Base-by-base conservation (phyloP, 768 basidiomycete species). In the Trichaptum fuscoviolaceum region DNA sequence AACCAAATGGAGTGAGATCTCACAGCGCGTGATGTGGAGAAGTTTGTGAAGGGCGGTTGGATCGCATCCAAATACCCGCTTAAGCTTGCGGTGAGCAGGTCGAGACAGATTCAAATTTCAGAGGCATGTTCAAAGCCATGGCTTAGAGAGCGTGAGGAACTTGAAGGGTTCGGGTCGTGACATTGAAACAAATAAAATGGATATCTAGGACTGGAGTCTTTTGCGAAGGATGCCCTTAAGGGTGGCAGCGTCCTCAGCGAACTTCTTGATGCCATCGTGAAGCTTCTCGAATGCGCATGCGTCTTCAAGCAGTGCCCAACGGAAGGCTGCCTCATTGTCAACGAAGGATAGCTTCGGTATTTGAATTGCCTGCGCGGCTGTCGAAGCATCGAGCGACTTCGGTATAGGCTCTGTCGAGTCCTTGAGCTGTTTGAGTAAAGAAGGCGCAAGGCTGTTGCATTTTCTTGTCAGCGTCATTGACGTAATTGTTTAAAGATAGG, bases 291-390 rank as follows among this genome's bases (percentile, higher is more conserved):
- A 81, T 23, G 82, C 81, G 82, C 83, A 82, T 67, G 72, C 65
- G 72, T 83, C 83, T 66, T 80, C 70, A 67, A 83, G 77, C 59
- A 84, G 75, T 9, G 71, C 73, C 81, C 80, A 82, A 61, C 79
- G 74, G 82, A 84, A 84, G 67, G 78, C 77, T 65, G 81, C 74
- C 78, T 84, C 79, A 75, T 83, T 77, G 75, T 83, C 78, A 70
- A 84, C 70, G 77, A 70, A 84, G 12, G 78, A 74, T 63, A 79
- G 77, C 75, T 83, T 83, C 34, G 76, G 72, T 66, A 79, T 6
- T 35, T 86, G 83, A 66, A 87, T 81, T 57, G 81, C 81, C 72
- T 85, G 74, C 30, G 82, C 82, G 67, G 85, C 87, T 85, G 70
- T 58, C 36, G 25, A 52, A 52, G 42, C 42, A 20, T 52, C 15